Percentiles rank a stretch among this genome's conserved stretches.
phyloP scores from a whole-genome alignment of 169 alveolate genomes.

The Besnoitia besnoiti region DNA sequence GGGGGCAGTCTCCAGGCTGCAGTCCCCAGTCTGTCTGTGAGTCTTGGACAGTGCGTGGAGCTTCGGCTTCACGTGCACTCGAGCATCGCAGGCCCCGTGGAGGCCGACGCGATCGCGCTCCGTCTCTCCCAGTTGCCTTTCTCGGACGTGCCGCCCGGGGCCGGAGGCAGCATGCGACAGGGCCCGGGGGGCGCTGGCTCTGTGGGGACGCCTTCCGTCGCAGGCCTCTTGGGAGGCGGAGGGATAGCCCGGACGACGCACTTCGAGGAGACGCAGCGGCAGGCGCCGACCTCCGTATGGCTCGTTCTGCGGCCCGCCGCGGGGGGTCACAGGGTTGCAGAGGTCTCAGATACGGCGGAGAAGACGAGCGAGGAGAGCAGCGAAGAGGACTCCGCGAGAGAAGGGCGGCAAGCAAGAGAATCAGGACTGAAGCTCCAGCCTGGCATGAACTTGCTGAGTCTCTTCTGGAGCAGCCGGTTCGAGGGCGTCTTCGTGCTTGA shows the following conservation, averaged over 20 bases:
- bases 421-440: conserved; percentile 13
- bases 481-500: conserved; percentile 50
- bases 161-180: not conserved
- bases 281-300: not conserved
- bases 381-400: not conserved
- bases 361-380: too few species aligned
- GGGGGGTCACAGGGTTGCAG: not conserved
- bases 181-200: not conserved
- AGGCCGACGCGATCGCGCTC: conserved; percentile 32
- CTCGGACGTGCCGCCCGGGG: not conserved
- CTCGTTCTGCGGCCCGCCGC: not conserved
- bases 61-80: conserved; percentile 55
- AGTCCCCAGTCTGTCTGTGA: conserved; percentile 53
- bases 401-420: not conserved
- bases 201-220: not conserved
- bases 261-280: conserved; percentile 13
- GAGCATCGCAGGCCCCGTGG: conserved; percentile 35
- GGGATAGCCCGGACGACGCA: not conserved
- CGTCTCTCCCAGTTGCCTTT: conserved; percentile 34
- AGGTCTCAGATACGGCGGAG: too few species aligned
- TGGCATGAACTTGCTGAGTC: conserved; percentile 22
- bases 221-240: not conserved
- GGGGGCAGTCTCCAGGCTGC: conserved; percentile 50
- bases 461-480: conserved; percentile 54
- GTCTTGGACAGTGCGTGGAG: conserved; percentile 54